Evolutionary conservation across 2,329 filamentous ascomycete genomes (phyloP).

Genomic region (Botrytis sinoallii): DNA sequence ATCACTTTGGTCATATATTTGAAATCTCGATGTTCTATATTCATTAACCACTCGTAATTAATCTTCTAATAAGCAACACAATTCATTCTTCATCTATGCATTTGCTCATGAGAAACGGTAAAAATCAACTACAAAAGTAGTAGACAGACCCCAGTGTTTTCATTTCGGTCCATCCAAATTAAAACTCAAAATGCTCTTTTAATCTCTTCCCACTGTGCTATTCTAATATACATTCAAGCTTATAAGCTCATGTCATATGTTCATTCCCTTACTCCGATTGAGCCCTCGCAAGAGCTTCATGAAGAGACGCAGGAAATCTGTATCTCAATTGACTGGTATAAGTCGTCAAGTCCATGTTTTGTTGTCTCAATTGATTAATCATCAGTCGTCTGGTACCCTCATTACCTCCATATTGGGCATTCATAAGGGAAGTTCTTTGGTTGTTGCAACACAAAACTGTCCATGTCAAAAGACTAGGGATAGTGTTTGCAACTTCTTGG

Average conservation of each 20-base stretch:
- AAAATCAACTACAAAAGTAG: neutral
- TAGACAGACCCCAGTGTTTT: neutral
- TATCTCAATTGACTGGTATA: slow-evolving; percentile 93
- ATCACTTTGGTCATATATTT: neutral
- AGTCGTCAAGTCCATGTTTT: slow-evolving; percentile 85
- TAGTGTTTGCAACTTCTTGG: slow-evolving; percentile 79
- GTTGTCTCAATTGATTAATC: slow-evolving; percentile 70
- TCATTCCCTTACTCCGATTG: slow-evolving; percentile 30
- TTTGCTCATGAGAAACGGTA: neutral
- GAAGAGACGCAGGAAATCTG: slow-evolving; percentile 79
- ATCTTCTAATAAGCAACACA: neutral
- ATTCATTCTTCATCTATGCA: neutral
- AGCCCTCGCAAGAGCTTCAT: slow-evolving; percentile 82
- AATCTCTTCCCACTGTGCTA: neutral
- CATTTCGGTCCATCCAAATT: slow-evolving; percentile 11
- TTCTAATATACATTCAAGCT: slow-evolving; percentile 11
- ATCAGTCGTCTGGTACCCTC: slow-evolving; percentile 61
- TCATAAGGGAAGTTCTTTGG: slow-evolving; percentile 68
- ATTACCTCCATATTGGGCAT: slow-evolving; percentile 71
- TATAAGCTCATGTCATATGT: neutral
- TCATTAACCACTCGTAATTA: neutral
- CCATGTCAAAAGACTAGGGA: slow-evolving; percentile 92
- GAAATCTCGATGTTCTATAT: neutral
- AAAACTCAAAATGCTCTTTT: slow-evolving; percentile 9
- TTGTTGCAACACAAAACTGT: slow-evolving; percentile 81